Evolutionary conservation across 2,329 filamentous ascomycete genomes (phyloP).

Genomic region (Ophiostoma novo-ulmi): DNA sequence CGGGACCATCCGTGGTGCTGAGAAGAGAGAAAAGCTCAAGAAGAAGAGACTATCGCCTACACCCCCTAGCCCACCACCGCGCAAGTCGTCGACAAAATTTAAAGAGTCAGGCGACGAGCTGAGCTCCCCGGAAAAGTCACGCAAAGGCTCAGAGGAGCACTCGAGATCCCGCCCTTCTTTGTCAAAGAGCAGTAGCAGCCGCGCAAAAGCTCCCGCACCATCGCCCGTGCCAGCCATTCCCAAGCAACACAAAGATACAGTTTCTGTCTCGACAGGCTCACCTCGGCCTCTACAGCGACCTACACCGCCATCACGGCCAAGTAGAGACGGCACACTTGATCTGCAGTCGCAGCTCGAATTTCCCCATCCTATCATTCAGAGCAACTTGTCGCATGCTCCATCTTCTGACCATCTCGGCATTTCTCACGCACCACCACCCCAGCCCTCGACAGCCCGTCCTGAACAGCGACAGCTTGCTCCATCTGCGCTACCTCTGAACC

Average conservation of each 20-base stretch:
- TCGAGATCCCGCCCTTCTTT: background rate
- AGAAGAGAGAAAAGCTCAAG: constrained; percentile 40
- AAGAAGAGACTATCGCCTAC: constrained; percentile 43
- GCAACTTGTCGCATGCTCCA: constrained; percentile 51
- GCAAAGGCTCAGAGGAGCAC: background rate
- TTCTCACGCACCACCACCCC: constrained; percentile 26
- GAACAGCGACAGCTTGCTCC: background rate
- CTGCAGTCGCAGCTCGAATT: constrained; percentile 49
- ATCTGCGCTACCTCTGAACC: background rate
- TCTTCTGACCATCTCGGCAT: constrained; percentile 47
- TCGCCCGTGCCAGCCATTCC: constrained; percentile 16
- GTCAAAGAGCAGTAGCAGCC: constrained; percentile 10
- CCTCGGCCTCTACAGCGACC: constrained; percentile 31
- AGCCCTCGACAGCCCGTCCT: constrained; percentile 16
- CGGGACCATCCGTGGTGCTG: constrained; percentile 52
- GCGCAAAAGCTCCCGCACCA: constrained; percentile 28
- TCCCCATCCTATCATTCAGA: constrained; percentile 55
- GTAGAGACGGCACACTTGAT: constrained; percentile 61
- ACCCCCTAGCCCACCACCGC: constrained; percentile 57
- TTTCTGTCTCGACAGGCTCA: constrained; percentile 23
- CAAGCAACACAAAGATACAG: background rate
- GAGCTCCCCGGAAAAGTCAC: constrained; percentile 38
- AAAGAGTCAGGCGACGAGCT: constrained; percentile 36
- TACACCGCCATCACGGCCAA: constrained; percentile 56
- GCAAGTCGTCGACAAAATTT: constrained; percentile 57